Evolutionary conservation across 2,329 filamentous ascomycete genomes (phyloP).

Genomic region (Nemania sp.): DNA sequence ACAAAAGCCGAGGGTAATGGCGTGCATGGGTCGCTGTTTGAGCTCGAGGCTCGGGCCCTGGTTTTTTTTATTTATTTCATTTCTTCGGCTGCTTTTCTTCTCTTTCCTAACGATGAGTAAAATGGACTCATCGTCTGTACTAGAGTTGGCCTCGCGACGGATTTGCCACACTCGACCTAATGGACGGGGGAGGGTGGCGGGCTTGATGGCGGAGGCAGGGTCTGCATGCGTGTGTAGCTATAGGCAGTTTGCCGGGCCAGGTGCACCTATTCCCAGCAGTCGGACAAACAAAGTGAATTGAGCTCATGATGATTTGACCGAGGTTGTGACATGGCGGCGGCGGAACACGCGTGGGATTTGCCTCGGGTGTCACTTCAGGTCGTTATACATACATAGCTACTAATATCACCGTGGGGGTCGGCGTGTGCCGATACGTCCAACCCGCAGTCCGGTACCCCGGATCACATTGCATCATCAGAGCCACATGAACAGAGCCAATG

Average conservation of each 20-base stretch:
- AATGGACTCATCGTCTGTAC: slow-evolving; percentile 21
- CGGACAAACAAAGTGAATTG: slow-evolving; percentile 17
- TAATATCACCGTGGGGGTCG: neutral
- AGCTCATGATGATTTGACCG: slow-evolving; percentile 5
- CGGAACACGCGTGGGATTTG: neutral
- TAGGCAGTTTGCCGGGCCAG: slow-evolving; percentile 7
- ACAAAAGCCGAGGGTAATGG: slow-evolving; percentile 35
- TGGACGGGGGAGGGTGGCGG: neutral
- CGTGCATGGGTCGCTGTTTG: slow-evolving; percentile 28
- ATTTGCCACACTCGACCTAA: slow-evolving; percentile 16
- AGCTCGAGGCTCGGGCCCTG: slow-evolving; percentile 21
- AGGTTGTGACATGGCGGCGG: neutral
- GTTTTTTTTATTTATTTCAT: slow-evolving; percentile 10
- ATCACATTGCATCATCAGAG: slow-evolving; percentile 2
- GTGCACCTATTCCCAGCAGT: slow-evolving; percentile 5
- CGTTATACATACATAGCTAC: neutral
- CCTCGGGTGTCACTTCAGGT: neutral
- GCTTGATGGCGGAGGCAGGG: neutral
- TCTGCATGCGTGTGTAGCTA: slow-evolving; percentile 14
- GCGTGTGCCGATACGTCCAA: neutral
- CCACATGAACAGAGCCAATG: neutral
- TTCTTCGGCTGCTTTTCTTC: slow-evolving; percentile 8
- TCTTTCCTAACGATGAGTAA: slow-evolving; percentile 15
- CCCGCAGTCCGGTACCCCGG: neutral
- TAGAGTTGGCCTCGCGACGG: slow-evolving; percentile 14